These are phyloP conservation scores for Podila epicladia DNA, from an alignment of 192 early-diverging fungal genomes.

Conservation along the genomic window DNA sequence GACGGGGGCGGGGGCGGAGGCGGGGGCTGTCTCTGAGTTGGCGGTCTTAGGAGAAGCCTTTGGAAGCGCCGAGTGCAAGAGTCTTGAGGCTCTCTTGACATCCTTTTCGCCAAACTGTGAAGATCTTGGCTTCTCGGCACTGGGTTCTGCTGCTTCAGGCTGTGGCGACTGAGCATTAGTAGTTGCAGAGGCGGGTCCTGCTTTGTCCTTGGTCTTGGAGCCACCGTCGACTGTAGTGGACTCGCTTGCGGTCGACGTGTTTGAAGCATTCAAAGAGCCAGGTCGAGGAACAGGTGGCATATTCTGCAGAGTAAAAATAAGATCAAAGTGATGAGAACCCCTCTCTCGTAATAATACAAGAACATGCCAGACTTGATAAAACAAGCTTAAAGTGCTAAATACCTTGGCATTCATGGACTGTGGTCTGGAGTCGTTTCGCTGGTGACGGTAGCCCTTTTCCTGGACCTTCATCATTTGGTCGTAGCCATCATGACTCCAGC, in stretches of 20 bases:
- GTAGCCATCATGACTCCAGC: constrained; percentile 63
- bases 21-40: not conserved
- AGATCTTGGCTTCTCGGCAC: constrained; percentile 32
- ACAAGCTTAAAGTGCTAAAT: not conserved
- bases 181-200: not conserved
- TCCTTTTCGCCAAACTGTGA: constrained; percentile 52
- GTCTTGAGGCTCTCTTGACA: constrained; percentile 38
- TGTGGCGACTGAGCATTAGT: not conserved
- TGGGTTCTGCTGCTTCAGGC: not conserved
- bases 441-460: constrained; percentile 46
- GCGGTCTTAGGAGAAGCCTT: constrained; percentile 28
- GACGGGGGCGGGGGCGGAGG: not conserved
- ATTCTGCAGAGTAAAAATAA: too few relatives aligned
- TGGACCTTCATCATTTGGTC: constrained; percentile 61
- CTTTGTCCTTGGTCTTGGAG: too few relatives aligned
- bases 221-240: too few relatives aligned
- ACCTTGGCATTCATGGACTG: constrained; percentile 47
- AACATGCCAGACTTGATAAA: not conserved
- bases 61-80: constrained; percentile 42
- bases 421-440: constrained; percentile 31
- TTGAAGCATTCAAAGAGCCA: too few relatives aligned
- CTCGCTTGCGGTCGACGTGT: too few relatives aligned
- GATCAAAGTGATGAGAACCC: too few relatives aligned
- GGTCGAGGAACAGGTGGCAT: too few relatives aligned
- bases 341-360: not conserved